Percentiles rank a stretch among this genome's conserved stretches.
Conservation (phyloP, 768 basidiomycete species). For the Cyclocybe cylindracea region DNA sequence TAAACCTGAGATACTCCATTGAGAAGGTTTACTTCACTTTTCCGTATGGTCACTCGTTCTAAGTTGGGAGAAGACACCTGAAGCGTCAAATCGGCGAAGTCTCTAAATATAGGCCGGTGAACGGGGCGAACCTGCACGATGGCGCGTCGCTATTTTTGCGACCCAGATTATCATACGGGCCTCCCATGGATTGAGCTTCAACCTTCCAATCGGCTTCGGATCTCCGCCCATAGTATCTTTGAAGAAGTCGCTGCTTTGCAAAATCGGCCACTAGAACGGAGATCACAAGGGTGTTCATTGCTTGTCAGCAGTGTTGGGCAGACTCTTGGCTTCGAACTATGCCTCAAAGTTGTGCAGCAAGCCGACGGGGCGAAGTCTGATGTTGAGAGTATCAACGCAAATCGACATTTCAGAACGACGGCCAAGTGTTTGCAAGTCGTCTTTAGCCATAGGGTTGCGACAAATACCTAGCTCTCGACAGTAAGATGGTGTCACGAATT, state of each 20-base stretch:
- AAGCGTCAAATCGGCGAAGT: background rate
- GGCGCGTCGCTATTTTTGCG: background rate
- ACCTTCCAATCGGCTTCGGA: background rate
- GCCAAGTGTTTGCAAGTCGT: no score
- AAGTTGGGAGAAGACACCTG: background rate
- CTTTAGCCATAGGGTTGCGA: no score
- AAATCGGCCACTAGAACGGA: background rate
- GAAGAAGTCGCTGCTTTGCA: background rate
- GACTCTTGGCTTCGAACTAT: no score
- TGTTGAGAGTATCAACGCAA: no score
- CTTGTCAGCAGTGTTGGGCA: no score
- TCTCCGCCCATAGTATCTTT: background rate
- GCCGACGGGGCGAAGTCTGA: no score
- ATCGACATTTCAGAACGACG: no score
- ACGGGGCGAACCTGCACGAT: slow-evolving; percentile 10
- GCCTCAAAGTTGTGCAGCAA: no score
- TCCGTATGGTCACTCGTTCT: slow-evolving; percentile 8
- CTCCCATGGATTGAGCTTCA: background rate
- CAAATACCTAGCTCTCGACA: no score
- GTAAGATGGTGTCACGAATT: no score
- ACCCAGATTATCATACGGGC: background rate
- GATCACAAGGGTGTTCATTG: no score
- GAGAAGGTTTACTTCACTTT: background rate
- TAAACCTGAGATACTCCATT: slow-evolving; percentile 5
- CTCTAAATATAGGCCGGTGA: slow-evolving; percentile 1